Evolutionary conservation across 2,329 filamentous ascomycete species (phyloP), one percentile per base, ranked within the genome.

Genomic region (Sarocladium oryzae): DNA sequence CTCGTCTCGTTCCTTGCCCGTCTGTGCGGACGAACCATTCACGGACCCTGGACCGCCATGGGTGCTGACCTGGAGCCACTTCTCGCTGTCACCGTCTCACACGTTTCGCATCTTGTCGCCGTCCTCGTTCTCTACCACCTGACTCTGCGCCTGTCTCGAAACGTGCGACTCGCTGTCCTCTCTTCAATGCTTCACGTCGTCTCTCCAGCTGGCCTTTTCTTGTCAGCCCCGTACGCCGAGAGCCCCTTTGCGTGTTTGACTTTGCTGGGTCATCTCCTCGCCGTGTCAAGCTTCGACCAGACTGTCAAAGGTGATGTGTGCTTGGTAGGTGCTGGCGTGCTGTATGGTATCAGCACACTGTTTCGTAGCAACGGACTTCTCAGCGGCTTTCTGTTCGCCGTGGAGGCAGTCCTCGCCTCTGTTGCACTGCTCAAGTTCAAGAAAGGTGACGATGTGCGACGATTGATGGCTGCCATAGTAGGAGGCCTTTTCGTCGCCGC

Each of bases 341-440:
- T 79, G 5, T 92, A 97, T 61, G 88, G 85, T 1, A 58, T 85
- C 15, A 85, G 90, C 1, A 85, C 85, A 0, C 75, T 80, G 2
- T 82, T 95, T 55, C 84, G 93, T 52, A 89, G 86, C 61, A 99
- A 99, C 65, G 93, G 89, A 9, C 70, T 97, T 43, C 72, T 96
- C 11, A 91, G 86, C 62, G 92, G 92, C 9, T 64, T 89, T 2
- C 71, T 90, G 2, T 88, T 95, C 62, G 79, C 85, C 24, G 80
- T 78, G 56, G 84, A 88, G 61, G 63, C 70, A 38, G 57, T 66
- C 2, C 41, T 56, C 2, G 63, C 65, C 7, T 57, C 66, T 18
- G 24, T 56, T 2, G 45, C 51, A 4, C 75, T 79, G 15, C 69
- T 90, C 2, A 36, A 24, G 6, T 10, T 6, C 5, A 6, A 13